Conservation (phyloP, 2,329 filamentous ascomycete genomes). For the Harringtonia lauricola region DNA sequence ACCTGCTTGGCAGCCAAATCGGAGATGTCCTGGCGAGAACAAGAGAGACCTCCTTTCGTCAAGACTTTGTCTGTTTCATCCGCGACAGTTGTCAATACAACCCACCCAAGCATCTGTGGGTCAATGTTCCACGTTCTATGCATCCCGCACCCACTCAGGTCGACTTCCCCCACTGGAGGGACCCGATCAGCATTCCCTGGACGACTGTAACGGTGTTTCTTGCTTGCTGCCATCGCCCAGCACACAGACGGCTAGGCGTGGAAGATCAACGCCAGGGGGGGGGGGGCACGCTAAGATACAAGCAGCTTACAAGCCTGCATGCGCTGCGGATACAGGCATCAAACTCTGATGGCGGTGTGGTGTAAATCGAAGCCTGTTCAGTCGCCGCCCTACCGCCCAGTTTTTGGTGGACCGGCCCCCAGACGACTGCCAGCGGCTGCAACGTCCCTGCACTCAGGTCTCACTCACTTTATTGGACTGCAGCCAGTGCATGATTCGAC, state of each 20-base stretch:
- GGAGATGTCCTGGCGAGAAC: not conserved
- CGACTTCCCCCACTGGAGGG: slow-evolving; percentile 1
- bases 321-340: no score
- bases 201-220: not conserved
- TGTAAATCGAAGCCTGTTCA: no score
- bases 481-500: no score
- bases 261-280: not conserved
- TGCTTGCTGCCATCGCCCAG: not conserved
- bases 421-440: no score
- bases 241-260: not conserved
- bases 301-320: no score
- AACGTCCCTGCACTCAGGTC: no score
- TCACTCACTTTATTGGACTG: no score
- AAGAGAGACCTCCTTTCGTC: not conserved
- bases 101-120: slow-evolving; percentile 7
- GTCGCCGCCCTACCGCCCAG: no score
- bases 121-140: slow-evolving; percentile 1
- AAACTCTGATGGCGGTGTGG: no score
- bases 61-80: slow-evolving; percentile 9
- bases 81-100: slow-evolving; percentile 4
- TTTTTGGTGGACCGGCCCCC: no score
- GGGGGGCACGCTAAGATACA: not conserved
- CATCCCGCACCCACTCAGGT: not conserved
- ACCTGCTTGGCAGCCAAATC: no score
- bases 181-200: not conserved